Base-by-base conservation (phyloP, 2,329 filamentous ascomycete species). In the Didymella keratinophila region DNA sequence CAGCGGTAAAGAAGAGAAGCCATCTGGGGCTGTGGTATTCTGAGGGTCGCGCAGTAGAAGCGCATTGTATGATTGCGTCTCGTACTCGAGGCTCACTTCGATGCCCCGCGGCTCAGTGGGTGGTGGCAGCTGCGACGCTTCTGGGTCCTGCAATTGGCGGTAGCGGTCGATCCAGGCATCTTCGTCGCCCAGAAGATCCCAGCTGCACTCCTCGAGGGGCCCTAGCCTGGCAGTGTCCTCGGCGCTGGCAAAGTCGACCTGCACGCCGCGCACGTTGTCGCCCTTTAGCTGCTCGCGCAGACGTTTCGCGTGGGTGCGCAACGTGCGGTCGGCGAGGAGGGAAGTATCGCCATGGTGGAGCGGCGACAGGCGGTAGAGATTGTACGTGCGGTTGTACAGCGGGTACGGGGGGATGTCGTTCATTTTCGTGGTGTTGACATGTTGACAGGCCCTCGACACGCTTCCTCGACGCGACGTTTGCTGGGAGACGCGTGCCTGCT, bases 381-480 rank as follows among this genome's bases (percentile, higher is more conserved):
- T 81, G 78, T 82, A 85, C 27, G 82, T 84, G n/a, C 79, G 79
- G 65, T 82, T 80, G 66, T 83, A 82, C 37, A 85, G 75, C 11
- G 82, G 80, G 53, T 79, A 79, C 18, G 71, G 67, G 8, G 74
- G 71, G 34, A 76, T 71, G 53, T 73, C 70, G 55, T 69, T 70
- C 75, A 77, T 36, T n/a, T 36, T 36, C 32, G 16, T 77, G 58
- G 57, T 46, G 50, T 11, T 20, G 20, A 23, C 39, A 23, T 23
- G 44, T 28, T 25, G 39, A 45, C 39, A 27, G n/a, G 20, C 21
- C 30, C 36, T 27, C 23, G 41, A 43, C 23, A 23, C 21, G 23
- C 23, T 27, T 12, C 14, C 16, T 6, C 41, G 23, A 43, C 41
- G 41, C 41, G 41, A 16, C 14, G 41, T 42, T 25, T 23, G 41